Evolutionary conservation across 352 stramenopile species (phyloP).

Genomic region (Pythium scleroteichum): DNA sequence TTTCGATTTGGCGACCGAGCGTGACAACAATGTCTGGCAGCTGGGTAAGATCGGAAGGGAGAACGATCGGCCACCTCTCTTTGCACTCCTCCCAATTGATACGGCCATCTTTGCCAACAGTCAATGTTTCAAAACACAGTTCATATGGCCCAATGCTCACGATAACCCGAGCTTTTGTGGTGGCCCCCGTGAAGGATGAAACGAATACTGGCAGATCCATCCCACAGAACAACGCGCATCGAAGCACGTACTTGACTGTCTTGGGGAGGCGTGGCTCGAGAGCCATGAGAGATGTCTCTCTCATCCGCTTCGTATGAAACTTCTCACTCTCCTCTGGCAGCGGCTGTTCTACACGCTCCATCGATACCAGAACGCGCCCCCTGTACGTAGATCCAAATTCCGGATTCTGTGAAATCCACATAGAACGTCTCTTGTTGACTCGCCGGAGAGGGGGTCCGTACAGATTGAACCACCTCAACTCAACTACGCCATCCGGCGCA

Average conservation of each 20-base stretch:
- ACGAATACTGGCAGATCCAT: slow-evolving; percentile 44
- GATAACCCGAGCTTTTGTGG: slow-evolving; percentile 46
- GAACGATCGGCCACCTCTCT: slow-evolving; percentile 48
- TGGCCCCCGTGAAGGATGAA: slow-evolving; percentile 6
- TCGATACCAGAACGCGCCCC: slow-evolving; percentile 76
- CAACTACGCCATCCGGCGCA: slow-evolving; percentile 20
- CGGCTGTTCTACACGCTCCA: slow-evolving; percentile 54
- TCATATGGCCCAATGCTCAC: slow-evolving; percentile 48
- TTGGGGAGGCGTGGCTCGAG: slow-evolving; percentile 33
- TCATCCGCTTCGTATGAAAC: slow-evolving; percentile 58
- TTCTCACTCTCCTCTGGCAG: slow-evolving; percentile 51
- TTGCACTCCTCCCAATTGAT: slow-evolving; percentile 52
- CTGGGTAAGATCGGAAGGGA: slow-evolving; percentile 69
- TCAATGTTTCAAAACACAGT: slow-evolving; percentile 54
- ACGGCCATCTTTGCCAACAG: slow-evolving; percentile 44
- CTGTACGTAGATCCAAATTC: slow-evolving; percentile 81
- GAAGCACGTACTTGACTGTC: slow-evolving; percentile 67
- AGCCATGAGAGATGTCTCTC: slow-evolving; percentile 14
- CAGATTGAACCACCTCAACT: slow-evolving; percentile 78
- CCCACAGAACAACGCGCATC: slow-evolving; percentile 61
- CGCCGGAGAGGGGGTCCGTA: slow-evolving; percentile 78
- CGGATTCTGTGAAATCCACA: slow-evolving; percentile 56
- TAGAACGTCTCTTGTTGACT: slow-evolving; percentile 52
- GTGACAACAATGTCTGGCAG: slow-evolving; percentile 70
- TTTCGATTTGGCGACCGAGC: slow-evolving; percentile 57